phyloP scores from a whole-genome alignment of 192 early-diverging fungal species.

The Piromyces finnis region DNA sequence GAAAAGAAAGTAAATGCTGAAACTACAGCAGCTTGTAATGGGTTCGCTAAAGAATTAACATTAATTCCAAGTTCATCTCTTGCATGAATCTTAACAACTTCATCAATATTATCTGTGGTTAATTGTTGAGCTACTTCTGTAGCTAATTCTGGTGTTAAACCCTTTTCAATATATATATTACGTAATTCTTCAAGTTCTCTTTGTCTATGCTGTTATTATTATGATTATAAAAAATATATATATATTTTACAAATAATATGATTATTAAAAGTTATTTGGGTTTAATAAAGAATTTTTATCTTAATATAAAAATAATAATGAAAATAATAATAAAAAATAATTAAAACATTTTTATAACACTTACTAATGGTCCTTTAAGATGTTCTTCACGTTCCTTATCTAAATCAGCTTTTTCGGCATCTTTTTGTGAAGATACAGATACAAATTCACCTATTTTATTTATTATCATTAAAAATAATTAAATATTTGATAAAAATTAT shows the following conservation, averaged over 20 bases:
- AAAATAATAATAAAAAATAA: too few species aligned
- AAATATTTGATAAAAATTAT: too few species aligned
- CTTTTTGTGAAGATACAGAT: constrained; percentile 22
- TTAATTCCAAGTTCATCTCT: constrained; percentile 25
- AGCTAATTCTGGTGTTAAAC: constrained; percentile 13
- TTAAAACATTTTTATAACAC: too few species aligned
- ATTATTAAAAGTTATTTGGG: too few species aligned
- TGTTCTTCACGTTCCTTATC: constrained; percentile 14
- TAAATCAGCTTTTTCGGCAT: constrained; percentile 18
- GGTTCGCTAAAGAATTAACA: constrained; percentile 18
- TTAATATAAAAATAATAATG: too few species aligned
- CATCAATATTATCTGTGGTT: constrained; percentile 12
- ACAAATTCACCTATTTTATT: constrained; percentile 9
- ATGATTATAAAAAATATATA: too few species aligned
- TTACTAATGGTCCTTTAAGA: constrained; percentile 12
- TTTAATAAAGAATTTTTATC: too few species aligned
- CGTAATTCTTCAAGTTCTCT: constrained; percentile 17
- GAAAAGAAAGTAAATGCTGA: constrained; percentile 10
- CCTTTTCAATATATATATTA: constrained; percentile 18
- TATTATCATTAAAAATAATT: too few species aligned
- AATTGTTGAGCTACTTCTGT: constrained; percentile 14
- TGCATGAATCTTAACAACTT: constrained; percentile 17
- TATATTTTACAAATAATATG: too few species aligned
- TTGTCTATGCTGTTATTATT: neutral
- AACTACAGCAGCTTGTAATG: constrained; percentile 12